A percentile compares a stretch with the other conserved stretches of the same genome.
Evolutionary conservation across 2,329 filamentous ascomycete species (phyloP).

Genomic region (Aspergillus sp.): DNA sequence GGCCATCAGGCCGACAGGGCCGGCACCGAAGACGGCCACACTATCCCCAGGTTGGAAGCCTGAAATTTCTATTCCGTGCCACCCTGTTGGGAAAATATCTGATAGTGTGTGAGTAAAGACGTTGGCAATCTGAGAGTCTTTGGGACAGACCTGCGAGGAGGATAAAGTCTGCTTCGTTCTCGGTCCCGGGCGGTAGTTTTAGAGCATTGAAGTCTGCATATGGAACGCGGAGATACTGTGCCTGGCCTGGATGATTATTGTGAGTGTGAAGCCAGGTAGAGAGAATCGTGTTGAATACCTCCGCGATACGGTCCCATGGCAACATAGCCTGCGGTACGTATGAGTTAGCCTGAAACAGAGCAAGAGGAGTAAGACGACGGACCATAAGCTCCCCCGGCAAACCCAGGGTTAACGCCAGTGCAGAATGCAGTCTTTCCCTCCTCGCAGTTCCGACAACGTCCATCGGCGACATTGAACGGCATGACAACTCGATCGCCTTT

Average conservation of each 20-base stretch:
- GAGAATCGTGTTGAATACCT: conserved; percentile 25
- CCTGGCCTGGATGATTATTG: conserved; percentile 41
- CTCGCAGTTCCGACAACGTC: conserved; percentile 62
- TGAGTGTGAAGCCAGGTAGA: neutral
- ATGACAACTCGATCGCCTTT: conserved; percentile 64
- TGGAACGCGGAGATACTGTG: conserved; percentile 63
- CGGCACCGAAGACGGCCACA: conserved; percentile 64
- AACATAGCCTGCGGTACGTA: conserved; percentile 42
- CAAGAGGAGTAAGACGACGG: conserved; percentile 18
- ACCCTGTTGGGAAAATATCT: conserved; percentile 24
- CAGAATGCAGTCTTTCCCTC: conserved; percentile 64
- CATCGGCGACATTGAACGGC: conserved; percentile 65
- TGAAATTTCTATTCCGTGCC: conserved; percentile 40
- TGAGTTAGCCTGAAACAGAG: neutral
- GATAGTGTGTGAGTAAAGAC: neutral
- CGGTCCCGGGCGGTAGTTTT: conserved; percentile 58
- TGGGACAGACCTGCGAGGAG: conserved; percentile 38
- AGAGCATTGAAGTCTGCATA: conserved; percentile 67
- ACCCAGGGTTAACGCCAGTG: conserved; percentile 61
- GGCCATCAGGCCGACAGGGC: conserved; percentile 65
- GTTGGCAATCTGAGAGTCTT: neutral
- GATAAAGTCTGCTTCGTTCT: conserved; percentile 55
- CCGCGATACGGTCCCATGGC: conserved; percentile 45
- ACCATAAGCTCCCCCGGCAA: conserved; percentile 59
- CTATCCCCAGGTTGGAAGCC: conserved; percentile 61